These are phyloP conservation scores for Aspergillus coremiiformis DNA, from an alignment of 495 filamentous ascomycete species.

Conservation along the genomic window DNA sequence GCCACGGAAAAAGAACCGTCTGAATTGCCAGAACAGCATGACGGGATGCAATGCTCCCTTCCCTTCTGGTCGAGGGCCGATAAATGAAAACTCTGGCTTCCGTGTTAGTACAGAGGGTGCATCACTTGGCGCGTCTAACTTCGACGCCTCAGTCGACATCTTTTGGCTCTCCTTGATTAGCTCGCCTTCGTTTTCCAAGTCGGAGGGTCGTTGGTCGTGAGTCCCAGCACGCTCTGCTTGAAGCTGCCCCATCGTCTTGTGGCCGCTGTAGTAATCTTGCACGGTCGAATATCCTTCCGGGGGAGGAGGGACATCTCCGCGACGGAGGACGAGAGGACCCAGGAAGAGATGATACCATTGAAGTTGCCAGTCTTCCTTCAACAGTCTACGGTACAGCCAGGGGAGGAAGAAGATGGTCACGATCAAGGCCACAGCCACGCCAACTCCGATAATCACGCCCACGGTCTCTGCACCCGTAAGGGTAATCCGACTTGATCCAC, in stretches of 20 bases:
- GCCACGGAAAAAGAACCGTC: slow-evolving; percentile 10
- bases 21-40: slow-evolving; percentile 12
- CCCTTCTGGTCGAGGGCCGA: slow-evolving; percentile 13
- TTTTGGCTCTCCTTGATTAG: not conserved
- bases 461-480: slow-evolving; percentile 6
- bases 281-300: slow-evolving; percentile 4
- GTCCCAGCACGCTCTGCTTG: slow-evolving; percentile 6
- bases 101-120: not conserved
- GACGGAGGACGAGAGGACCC: slow-evolving; percentile 13
- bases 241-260: slow-evolving; percentile 15
- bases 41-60: not conserved
- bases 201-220: not conserved
- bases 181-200: slow-evolving; percentile 5
- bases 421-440: slow-evolving; percentile 6
- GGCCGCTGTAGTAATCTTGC: slow-evolving; percentile 16
- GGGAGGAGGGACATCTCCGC: slow-evolving; percentile 9
- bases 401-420: slow-evolving; percentile 9
- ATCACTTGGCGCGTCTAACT: not conserved
- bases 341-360: slow-evolving; percentile 5
- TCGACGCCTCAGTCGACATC: not conserved
- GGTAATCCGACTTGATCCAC: slow-evolving; percentile 10
- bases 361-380: slow-evolving; percentile 14
- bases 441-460: slow-evolving; percentile 8
- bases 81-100: slow-evolving; percentile 4
- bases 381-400: slow-evolving; percentile 12